These are phyloP conservation scores for Aleurites moluccanus DNA, from an alignment of 441 rosid species.

Conservation along the genomic window DNA sequence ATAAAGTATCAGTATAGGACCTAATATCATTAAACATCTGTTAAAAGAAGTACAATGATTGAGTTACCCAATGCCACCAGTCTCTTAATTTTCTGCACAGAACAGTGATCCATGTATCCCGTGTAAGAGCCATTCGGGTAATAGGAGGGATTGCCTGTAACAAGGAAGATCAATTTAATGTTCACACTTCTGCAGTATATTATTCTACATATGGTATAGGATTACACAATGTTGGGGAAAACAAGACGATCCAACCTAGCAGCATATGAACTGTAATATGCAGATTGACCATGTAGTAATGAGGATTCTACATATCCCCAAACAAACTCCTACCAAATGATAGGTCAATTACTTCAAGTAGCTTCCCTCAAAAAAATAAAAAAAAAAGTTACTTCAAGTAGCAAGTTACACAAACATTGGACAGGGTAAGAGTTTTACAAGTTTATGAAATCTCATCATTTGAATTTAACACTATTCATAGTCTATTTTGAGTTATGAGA, in stretches of 20 bases:
- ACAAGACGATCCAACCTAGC: neutral
- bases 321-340: neutral
- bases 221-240: neutral
- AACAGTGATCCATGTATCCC: constrained; percentile 97
- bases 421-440: neutral
- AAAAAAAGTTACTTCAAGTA: too few species aligned
- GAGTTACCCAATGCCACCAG: constrained; percentile 99
- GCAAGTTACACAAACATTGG: too few species aligned
- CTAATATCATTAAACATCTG: constrained; percentile 22
- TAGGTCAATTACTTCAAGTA: neutral
- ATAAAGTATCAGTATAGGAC: constrained; percentile 9
- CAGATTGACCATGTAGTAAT: neutral
- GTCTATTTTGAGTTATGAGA: neutral
- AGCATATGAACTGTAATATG: neutral
- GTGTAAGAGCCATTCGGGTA: constrained; percentile 93
- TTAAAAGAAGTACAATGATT: constrained; percentile 30
- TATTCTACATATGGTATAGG: neutral
- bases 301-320: constrained; percentile 12
- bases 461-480: neutral
- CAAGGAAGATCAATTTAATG: constrained; percentile 14
- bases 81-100: constrained; percentile 96
- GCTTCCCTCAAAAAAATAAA: too few species aligned
- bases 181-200: neutral
- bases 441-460: constrained; percentile 7
- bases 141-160: constrained; percentile 93